Conservation (phyloP, 805 yeast species). For the Ogataea pignaliae region DNA sequence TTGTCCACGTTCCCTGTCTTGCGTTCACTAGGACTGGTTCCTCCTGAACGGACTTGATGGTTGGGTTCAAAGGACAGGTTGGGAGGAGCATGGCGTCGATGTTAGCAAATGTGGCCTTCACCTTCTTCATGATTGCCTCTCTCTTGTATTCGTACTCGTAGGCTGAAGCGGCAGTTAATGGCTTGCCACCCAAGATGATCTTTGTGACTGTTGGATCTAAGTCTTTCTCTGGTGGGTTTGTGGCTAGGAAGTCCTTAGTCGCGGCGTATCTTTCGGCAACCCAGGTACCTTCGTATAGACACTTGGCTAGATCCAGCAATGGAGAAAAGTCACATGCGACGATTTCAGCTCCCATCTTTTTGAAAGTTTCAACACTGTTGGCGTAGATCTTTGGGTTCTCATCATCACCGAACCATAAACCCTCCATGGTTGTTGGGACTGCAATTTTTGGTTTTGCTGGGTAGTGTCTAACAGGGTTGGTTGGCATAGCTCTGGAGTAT, state of each 20-base stretch:
- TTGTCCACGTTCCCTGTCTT: conserved; percentile 96
- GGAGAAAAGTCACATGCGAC: conserved; percentile 69
- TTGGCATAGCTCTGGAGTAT: conserved; percentile 74
- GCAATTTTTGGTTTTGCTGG: conserved; percentile 63
- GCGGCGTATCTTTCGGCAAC: conserved; percentile 93
- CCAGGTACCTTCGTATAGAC: conserved; percentile 98
- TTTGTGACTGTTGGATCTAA: conserved; percentile 80
- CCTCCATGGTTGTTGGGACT: conserved; percentile 61
- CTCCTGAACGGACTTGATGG: conserved; percentile 60
- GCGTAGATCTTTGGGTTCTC: conserved; percentile 70
- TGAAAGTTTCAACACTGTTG: conserved; percentile 53
- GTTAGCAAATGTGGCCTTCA: conserved; percentile 47
- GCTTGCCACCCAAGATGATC: conserved; percentile 75
- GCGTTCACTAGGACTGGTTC: conserved; percentile 87
- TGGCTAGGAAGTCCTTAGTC: conserved; percentile 61
- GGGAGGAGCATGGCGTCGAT: conserved; percentile 85
- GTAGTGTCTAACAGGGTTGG: conserved; percentile 57
- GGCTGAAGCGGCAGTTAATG: conserved; percentile 75
- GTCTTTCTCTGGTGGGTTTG: conserved; percentile 63
- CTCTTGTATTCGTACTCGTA: conserved; percentile 86
- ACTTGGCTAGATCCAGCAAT: conserved; percentile 73
- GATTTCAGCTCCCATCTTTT: conserved; percentile 51
- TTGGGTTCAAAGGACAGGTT: conserved; percentile 90
- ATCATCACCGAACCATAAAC: conserved; percentile 71
- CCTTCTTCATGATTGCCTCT: conserved; percentile 67